A percentile compares a stretch with the other conserved stretches of the same genome.
These are phyloP conservation scores for Venturia asperata DNA, from an alignment of 2,329 filamentous ascomycete species.

Conservation along the genomic window DNA sequence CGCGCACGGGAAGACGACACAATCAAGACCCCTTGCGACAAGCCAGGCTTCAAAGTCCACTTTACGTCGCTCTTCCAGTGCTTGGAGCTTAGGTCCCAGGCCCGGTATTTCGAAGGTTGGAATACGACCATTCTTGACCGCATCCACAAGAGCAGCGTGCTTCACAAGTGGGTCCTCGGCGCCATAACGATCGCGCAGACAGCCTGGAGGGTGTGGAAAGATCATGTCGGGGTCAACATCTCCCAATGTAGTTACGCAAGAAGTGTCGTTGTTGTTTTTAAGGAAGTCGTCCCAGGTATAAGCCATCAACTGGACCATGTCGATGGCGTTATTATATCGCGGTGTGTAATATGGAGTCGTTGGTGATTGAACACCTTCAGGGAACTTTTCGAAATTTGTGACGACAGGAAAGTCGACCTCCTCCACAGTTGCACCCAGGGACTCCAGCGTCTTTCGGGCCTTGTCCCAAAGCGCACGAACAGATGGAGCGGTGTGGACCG, in stretches of 20 bases:
- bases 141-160: conserved; percentile 25
- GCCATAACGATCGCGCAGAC: conserved; percentile 27
- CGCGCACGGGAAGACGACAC: conserved; percentile 41
- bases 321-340: conserved; percentile 37
- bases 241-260: conserved; percentile 28
- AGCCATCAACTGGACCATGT: conserved; percentile 39
- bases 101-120: conserved; percentile 36
- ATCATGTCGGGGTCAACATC: conserved; percentile 31
- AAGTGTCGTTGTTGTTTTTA: conserved; percentile 32
- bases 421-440: conserved; percentile 35
- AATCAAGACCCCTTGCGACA: conserved; percentile 34
- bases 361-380: conserved; percentile 23
- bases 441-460: conserved; percentile 29
- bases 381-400: conserved; percentile 34
- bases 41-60: conserved; percentile 22
- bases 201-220: conserved; percentile 27
- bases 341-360: conserved; percentile 34
- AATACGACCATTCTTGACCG: conserved; percentile 23
- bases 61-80: conserved; percentile 33
- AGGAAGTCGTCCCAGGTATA: conserved; percentile 47
- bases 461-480: conserved; percentile 28
- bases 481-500: conserved; percentile 29
- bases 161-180: conserved; percentile 28
- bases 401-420: conserved; percentile 39
- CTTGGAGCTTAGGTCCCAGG: conserved; percentile 34